Percentiles rank a stretch among this genome's conserved stretches.
These are phyloP conservation scores for Zoysia matrella DNA, from an alignment of 202 grass and related monocot species.

Conservation along the genomic window DNA sequence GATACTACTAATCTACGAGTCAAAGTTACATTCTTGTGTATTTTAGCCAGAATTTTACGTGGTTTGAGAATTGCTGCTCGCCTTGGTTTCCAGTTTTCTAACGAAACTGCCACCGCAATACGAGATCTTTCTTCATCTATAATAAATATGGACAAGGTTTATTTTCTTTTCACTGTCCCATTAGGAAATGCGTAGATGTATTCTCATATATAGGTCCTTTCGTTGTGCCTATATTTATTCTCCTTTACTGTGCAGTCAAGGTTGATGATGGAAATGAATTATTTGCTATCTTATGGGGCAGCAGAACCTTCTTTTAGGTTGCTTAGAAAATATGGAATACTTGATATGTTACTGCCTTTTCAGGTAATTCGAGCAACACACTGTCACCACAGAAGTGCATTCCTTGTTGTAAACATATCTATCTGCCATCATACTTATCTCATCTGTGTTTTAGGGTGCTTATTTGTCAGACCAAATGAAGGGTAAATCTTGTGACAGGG, in stretches of 20 bases:
- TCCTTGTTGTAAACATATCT: conserved; percentile 16
- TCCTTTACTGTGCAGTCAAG: conserved; percentile 58
- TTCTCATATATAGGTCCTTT: conserved; percentile 33
- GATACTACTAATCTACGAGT: conserved; percentile 27
- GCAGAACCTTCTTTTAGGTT: conserved; percentile 70
- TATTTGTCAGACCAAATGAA: conserved; percentile 77
- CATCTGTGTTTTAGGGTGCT: conserved; percentile 70
- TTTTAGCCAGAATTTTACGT: conserved; percentile 93
- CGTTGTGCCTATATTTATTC: not conserved
- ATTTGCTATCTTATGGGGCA: conserved; percentile 84
- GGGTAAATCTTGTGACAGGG: conserved; percentile 42
- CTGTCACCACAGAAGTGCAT: conserved; percentile 21
- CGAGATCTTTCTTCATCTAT: conserved; percentile 65
- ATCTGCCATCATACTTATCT: conserved; percentile 27
- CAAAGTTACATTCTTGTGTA: conserved; percentile 40
- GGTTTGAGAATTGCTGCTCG: conserved; percentile 90
- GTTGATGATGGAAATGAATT: conserved; percentile 82
- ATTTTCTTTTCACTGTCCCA: conserved; percentile 15
- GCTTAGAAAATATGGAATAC: conserved; percentile 78
- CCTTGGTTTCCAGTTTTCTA: conserved; percentile 81
- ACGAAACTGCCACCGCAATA: conserved; percentile 72
- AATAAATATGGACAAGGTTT: conserved; percentile 62
- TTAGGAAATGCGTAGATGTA: not conserved
- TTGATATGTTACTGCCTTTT: conserved; percentile 84
- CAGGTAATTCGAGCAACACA: conserved; percentile 62